These are phyloP conservation scores for Eucalyptus viminalis DNA, from an alignment of 345 rosid genomes.

Conservation along the genomic window DNA sequence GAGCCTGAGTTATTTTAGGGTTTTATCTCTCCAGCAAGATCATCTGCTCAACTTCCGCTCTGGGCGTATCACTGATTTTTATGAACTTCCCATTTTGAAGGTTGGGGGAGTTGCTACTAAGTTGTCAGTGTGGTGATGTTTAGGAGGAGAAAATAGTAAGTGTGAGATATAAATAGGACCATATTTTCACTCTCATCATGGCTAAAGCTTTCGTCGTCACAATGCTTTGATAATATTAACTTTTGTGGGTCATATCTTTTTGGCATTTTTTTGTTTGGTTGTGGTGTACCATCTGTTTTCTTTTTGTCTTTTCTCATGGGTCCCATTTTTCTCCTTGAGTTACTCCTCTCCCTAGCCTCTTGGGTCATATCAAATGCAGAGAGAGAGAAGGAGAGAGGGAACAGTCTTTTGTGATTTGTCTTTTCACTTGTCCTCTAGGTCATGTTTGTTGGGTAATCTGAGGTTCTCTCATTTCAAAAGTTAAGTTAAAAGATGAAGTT, in stretches of 20 bases:
- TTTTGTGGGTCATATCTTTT: too few species aligned
- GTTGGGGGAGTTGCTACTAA: neutral
- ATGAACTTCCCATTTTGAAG: neutral
- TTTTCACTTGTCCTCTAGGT: too few species aligned
- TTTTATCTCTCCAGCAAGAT: neutral
- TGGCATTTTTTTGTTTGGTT: too few species aligned
- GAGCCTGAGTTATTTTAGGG: neutral
- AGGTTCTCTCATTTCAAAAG: fast-evolving
- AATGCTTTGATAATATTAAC: too few species aligned
- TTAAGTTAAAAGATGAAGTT: fast-evolving
- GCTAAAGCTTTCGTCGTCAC: too few species aligned
- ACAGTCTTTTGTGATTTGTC: fast-evolving
- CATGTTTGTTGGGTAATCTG: fast-evolving
- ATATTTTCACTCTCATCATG: too few species aligned
- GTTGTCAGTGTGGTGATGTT: neutral
- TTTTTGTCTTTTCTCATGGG: too few species aligned
- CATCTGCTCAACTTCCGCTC: neutral
- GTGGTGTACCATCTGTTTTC: too few species aligned
- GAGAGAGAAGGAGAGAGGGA: too few species aligned
- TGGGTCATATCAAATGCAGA: too few species aligned
- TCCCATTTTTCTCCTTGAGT: too few species aligned
- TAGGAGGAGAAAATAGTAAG: neutral
- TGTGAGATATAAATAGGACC: neutral
- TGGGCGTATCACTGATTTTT: neutral
- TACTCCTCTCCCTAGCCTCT: too few species aligned